phyloP scores from a whole-genome alignment of 2,329 filamentous ascomycete species.

The Chalara sp. region DNA sequence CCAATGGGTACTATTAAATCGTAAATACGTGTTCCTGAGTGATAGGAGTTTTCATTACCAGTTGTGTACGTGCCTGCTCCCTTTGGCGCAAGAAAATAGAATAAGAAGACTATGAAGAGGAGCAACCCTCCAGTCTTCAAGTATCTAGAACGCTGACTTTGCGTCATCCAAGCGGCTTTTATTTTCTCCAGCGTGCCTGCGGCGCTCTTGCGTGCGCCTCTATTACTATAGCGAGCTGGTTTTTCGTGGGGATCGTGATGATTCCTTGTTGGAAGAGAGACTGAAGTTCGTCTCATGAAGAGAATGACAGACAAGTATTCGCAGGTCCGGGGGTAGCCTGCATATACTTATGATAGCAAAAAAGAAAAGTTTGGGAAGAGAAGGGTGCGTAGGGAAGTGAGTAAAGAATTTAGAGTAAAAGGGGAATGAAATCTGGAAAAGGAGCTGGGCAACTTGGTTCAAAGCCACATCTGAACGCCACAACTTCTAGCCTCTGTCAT shows the following conservation, averaged over 20 bases:
- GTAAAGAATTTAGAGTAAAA: too few species aligned
- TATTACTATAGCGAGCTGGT: constrained; percentile 49
- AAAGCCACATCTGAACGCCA: too few species aligned
- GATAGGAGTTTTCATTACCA: not conserved
- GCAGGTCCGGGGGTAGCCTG: not conserved
- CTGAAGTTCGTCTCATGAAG: constrained; percentile 58
- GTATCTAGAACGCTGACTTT: constrained; percentile 59
- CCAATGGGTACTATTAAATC: not conserved
- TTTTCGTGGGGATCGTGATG: constrained; percentile 60
- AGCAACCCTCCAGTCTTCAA: constrained; percentile 58
- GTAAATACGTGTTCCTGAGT: not conserved
- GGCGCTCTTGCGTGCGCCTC: constrained; percentile 32
- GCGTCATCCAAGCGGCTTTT: constrained; percentile 53
- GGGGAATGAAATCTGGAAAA: too few species aligned
- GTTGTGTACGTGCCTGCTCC: constrained; percentile 30
- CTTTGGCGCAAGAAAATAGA: constrained; percentile 57
- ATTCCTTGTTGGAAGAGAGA: constrained; percentile 56
- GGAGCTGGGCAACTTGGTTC: too few species aligned
- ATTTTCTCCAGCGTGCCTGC: constrained; percentile 45
- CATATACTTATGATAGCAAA: constrained; percentile 2
- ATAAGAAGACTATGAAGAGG: constrained; percentile 51
- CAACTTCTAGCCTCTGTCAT: too few species aligned
- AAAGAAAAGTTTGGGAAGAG: not conserved
- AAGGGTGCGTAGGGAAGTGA: too few species aligned
- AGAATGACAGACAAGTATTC: constrained; percentile 10